A percentile compares a stretch with the other conserved stretches of the same genome.
Conservation (phyloP, 2,329 filamentous ascomycete genomes). For the Pseudogymnoascus verrucosus region DNA sequence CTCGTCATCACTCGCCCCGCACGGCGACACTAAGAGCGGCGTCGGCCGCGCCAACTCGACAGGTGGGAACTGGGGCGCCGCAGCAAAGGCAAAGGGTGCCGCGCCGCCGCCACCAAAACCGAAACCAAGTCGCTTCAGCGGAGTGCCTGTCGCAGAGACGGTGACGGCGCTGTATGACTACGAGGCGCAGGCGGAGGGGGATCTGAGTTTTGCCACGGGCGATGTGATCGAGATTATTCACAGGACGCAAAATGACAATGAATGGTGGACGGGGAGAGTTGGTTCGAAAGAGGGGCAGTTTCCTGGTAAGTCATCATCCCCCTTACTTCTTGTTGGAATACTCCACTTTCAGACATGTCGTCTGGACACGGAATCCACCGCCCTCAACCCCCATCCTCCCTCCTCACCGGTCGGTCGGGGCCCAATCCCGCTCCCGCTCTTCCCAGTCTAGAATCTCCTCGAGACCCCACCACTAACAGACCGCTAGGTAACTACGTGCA, state of each 20-base stretch:
- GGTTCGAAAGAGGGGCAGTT: slow-evolving; percentile 83
- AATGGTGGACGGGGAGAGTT: slow-evolving; percentile 90
- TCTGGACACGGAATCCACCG: not conserved
- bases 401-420: not conserved
- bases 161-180: slow-evolving; percentile 94
- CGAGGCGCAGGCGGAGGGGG: slow-evolving; percentile 87
- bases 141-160: slow-evolving; percentile 59
- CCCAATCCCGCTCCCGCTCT: not conserved
- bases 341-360: not conserved
- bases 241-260: slow-evolving; percentile 82
- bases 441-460: not conserved
- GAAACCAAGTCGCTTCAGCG: slow-evolving; percentile 69
- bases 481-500: slow-evolving; percentile 39
- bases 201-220: slow-evolving; percentile 81
- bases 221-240: slow-evolving; percentile 84
- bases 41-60: slow-evolving; percentile 34
- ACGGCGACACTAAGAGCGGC: slow-evolving; percentile 18
- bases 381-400: not conserved
- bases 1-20: slow-evolving; percentile 33
- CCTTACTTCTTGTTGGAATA: not conserved
- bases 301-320: slow-evolving; percentile 59
- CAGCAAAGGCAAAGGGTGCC: slow-evolving; percentile 59
- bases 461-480: not conserved
- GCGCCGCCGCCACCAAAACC: slow-evolving; percentile 63
- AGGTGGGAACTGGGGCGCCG: slow-evolving; percentile 36